phyloP scores from a whole-genome alignment of 2,329 filamentous ascomycete genomes.

The Cordyceps cicadae region DNA sequence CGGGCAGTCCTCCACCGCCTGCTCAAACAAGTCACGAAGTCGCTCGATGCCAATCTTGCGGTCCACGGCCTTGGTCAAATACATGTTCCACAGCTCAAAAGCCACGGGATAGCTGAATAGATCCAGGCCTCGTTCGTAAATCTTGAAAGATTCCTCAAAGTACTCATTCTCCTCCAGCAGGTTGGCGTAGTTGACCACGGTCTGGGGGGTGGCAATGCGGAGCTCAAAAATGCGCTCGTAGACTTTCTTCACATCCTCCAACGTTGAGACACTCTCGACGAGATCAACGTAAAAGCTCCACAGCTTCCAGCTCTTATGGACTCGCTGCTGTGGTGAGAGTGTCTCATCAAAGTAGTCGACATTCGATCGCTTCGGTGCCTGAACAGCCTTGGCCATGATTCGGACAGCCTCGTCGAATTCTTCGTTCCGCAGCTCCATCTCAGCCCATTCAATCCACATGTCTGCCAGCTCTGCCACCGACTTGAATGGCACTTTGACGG shows the following conservation, averaged over 20 bases:
- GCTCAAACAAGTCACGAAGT: conserved; percentile 89
- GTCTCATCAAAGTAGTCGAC: conserved; percentile 99
- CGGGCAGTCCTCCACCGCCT: conserved; percentile 89
- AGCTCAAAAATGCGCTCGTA: conserved; percentile 98
- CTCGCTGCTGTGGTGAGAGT: conserved; percentile 84
- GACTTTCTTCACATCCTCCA: conserved; percentile 87
- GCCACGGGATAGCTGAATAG: conserved; percentile 98
- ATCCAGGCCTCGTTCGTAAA: conserved; percentile 91
- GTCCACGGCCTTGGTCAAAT: conserved; percentile 93
- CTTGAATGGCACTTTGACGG: conserved; percentile 95
- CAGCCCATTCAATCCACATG: conserved; percentile 98
- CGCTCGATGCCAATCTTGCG: conserved; percentile 93
- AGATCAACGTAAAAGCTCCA: conserved; percentile 99
- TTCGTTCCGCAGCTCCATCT: conserved; percentile 92
- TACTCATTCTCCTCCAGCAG: conserved; percentile 90
- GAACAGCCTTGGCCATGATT: conserved; percentile 95
- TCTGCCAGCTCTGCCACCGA: conserved; percentile 94
- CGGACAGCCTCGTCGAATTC: conserved; percentile 91
- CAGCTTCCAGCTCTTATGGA: conserved; percentile 98
- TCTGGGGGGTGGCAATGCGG: conserved; percentile 94
- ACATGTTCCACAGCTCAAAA: conserved; percentile 97
- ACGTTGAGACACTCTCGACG: conserved; percentile 82
- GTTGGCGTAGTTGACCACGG: conserved; percentile 97
- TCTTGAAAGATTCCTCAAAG: conserved; percentile 94
- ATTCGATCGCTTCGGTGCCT: conserved; percentile 92